A percentile compares a stretch with the other conserved stretches of the same genome.
Conservation (phyloP, 768 basidiomycete genomes). For the Rickenella mellea region DNA sequence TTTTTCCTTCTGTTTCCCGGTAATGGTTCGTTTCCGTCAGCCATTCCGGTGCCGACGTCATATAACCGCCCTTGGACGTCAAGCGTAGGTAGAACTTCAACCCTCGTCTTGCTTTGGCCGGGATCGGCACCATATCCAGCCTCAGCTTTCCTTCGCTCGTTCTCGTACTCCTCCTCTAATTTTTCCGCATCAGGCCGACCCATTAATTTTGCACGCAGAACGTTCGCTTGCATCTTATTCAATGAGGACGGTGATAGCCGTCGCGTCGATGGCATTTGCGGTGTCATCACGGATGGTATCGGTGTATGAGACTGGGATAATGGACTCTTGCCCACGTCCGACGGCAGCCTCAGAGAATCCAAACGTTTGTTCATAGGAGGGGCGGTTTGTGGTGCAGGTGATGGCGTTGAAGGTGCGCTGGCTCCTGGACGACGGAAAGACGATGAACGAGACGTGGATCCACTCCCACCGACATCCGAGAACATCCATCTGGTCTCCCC, state of each 20-base stretch:
- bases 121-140: slow-evolving; percentile 30
- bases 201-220: slow-evolving; percentile 85
- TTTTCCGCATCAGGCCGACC: slow-evolving; percentile 64
- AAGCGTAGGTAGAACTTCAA: slow-evolving; percentile 83
- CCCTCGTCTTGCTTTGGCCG: slow-evolving; percentile 41
- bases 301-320: slow-evolving; percentile 65
- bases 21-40: slow-evolving; percentile 31
- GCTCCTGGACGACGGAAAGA: slow-evolving; percentile 81
- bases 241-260: slow-evolving; percentile 23
- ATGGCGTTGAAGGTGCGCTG: slow-evolving; percentile 53
- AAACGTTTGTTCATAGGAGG: slow-evolving; percentile 38
- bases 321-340: slow-evolving; percentile 45
- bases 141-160: slow-evolving; percentile 42
- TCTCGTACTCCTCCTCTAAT: slow-evolving; percentile 82
- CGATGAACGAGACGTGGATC: slow-evolving; percentile 67
- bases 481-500: slow-evolving; percentile 58
- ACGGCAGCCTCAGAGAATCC: slow-evolving; percentile 53
- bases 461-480: slow-evolving; percentile 52
- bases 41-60: slow-evolving; percentile 77
- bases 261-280: slow-evolving; percentile 24
- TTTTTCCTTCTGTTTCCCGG: slow-evolving; percentile 78
- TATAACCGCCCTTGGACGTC: slow-evolving; percentile 81
- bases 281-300: slow-evolving; percentile 86
- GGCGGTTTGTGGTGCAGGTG: slow-evolving; percentile 22
- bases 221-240: slow-evolving; percentile 89